Percentiles rank a stretch among this genome's conserved stretches.
Conservation (phyloP, 495 filamentous ascomycete species). For the Sordaria brevicollis region DNA sequence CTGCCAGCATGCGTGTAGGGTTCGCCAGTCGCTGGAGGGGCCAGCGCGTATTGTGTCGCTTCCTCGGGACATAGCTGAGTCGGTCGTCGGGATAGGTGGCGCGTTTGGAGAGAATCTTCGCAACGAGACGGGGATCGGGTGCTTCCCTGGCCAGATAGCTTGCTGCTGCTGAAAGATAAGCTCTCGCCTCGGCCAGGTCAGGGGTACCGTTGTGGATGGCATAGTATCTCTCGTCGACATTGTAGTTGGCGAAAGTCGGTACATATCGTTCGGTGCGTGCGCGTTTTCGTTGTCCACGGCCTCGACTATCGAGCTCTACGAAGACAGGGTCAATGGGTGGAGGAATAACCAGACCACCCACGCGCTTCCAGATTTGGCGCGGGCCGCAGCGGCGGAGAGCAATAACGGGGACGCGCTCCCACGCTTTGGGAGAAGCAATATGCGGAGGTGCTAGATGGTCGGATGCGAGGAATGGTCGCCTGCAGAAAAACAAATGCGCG, state of each 20-base stretch:
- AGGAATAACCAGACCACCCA: conserved; percentile 6
- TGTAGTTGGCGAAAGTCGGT: conserved; percentile 10
- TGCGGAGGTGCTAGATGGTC: conserved; percentile 11
- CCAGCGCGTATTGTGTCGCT: conserved; percentile 25
- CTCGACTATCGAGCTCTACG: conserved; percentile 16
- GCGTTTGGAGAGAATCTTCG: not conserved
- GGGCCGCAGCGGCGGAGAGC: conserved; percentile 3
- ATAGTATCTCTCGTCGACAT: conserved; percentile 9
- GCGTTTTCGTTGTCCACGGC: conserved; percentile 15
- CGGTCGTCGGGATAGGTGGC: conserved; percentile 12
- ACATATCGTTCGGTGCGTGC: conserved; percentile 9
- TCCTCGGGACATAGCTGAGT: conserved; percentile 18
- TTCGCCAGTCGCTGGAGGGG: conserved; percentile 15
- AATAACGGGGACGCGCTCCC: conserved; percentile 21
- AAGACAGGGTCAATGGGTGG: conserved; percentile 1
- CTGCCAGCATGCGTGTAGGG: conserved; percentile 10
- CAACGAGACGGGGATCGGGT: not conserved
- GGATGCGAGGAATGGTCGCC: conserved; percentile 11
- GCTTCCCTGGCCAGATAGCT: not conserved
- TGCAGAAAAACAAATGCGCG: not conserved
- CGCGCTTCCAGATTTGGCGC: conserved; percentile 25
- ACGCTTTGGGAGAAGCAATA: conserved; percentile 12
- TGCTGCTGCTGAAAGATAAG: not conserved
- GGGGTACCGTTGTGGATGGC: conserved; percentile 5
- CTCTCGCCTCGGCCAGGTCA: conserved; percentile 19